Evolutionary conservation across 2,329 filamentous ascomycete genomes (phyloP).

Genomic region (Talaromyces piceae): DNA sequence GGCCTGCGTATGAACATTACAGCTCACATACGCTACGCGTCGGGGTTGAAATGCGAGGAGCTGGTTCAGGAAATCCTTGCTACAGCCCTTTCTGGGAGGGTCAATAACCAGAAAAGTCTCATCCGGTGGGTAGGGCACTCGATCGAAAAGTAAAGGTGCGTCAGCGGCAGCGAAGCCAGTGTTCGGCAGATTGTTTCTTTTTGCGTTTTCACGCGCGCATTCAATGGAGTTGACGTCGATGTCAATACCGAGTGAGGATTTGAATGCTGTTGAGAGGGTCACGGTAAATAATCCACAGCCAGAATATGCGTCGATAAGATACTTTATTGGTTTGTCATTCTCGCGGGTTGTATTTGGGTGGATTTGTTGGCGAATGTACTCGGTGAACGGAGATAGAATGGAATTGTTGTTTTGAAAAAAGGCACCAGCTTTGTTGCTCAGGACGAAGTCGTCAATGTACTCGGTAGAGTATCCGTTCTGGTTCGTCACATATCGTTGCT

Average conservation of each 20-base stretch:
- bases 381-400: conserved; percentile 78
- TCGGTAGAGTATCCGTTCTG: conserved; percentile 76
- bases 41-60: conserved; percentile 68
- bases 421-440: conserved; percentile 83
- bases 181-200: conserved; percentile 65
- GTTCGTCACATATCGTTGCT: conserved; percentile 85
- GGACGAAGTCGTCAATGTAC: conserved; percentile 76
- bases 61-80: conserved; percentile 74
- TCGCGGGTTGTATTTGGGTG: conserved; percentile 43
- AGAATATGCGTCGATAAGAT: conserved; percentile 96
- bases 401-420: conserved; percentile 99
- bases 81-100: conserved; percentile 93
- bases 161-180: conserved; percentile 86
- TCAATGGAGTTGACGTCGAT: conserved; percentile 71
- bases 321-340: conserved; percentile 53
- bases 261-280: conserved; percentile 76
- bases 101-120: conserved; percentile 93
- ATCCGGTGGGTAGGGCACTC: conserved; percentile 63
- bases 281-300: conserved; percentile 97
- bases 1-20: conserved; percentile 96
- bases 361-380: conserved; percentile 76
- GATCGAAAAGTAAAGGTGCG: conserved; percentile 72
- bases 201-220: conserved; percentile 71
- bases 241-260: conserved; percentile 78
- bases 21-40: conserved; percentile 88